phyloP scores from a whole-genome alignment of 2,329 filamentous ascomycete genomes.

The Fragosphaeria purpurea region DNA sequence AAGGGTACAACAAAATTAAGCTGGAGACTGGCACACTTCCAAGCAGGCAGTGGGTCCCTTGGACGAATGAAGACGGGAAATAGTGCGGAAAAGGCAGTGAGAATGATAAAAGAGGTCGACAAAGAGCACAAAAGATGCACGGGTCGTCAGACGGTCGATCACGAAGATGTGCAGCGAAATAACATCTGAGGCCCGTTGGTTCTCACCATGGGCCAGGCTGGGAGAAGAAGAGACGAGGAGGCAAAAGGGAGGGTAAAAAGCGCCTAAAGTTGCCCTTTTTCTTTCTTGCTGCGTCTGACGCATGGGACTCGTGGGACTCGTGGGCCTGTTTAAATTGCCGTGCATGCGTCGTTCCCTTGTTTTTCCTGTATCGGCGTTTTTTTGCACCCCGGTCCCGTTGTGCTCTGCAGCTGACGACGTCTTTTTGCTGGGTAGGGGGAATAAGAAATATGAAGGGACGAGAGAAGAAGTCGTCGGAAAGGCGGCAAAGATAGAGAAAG shows the following conservation, averaged over 20 bases:
- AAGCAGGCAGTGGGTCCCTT: background rate
- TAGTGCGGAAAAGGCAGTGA: too few species aligned
- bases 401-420: too few species aligned
- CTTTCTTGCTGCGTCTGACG: too few species aligned
- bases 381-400: too few species aligned
- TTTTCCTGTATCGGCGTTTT: background rate
- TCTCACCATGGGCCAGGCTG: conserved; percentile 1
- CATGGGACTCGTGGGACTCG: background rate
- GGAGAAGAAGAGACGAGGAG: background rate
- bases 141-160: conserved; percentile 7
- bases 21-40: background rate
- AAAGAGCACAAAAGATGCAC: background rate
- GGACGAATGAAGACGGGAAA: background rate
- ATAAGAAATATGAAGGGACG: too few species aligned
- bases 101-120: too few species aligned
- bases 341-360: background rate
- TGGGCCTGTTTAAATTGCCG: background rate
- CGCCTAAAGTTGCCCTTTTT: conserved; percentile 5
- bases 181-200: background rate
- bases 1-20: background rate
- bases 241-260: background rate
- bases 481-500: too few species aligned
- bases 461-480: too few species aligned
- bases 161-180: background rate
- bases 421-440: too few species aligned